Evolutionary conservation across 305 asterid species (phyloP).

Genomic region (Fraxinus sp.): DNA sequence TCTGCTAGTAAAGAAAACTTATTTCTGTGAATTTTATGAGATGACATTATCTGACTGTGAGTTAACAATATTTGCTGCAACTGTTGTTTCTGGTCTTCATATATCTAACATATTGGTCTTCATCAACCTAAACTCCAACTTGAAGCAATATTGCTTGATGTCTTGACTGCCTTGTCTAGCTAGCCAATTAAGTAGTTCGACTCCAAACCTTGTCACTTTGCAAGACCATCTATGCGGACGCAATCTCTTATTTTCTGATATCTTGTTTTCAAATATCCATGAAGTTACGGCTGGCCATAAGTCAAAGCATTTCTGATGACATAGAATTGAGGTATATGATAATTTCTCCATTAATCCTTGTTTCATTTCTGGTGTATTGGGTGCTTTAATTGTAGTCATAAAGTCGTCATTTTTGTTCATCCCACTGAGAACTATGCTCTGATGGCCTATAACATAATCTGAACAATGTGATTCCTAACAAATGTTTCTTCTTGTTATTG

Average conservation of each 20-base stretch:
- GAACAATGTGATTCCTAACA: neutral
- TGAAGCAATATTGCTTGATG: neutral
- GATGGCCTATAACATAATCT: too few species aligned
- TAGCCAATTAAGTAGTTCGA: neutral
- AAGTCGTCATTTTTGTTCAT: neutral
- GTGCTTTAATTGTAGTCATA: neutral
- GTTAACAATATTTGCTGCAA: neutral
- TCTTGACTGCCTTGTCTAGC: neutral
- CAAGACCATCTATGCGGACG: neutral
- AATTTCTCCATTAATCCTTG: neutral
- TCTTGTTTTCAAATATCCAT: neutral
- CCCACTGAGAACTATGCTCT: neutral
- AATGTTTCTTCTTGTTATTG: conserved; percentile 36
- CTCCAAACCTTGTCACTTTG: neutral
- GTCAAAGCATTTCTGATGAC: neutral
- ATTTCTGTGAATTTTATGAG: neutral
- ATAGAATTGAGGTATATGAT: neutral
- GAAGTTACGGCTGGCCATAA: neutral
- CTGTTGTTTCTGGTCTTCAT: neutral
- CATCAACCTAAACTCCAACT: neutral
- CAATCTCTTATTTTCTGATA: neutral
- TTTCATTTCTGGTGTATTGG: neutral
- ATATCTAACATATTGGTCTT: neutral
- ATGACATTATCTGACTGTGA: neutral
- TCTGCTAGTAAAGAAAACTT: neutral